Evolutionary conservation across 208 protist genomes (phyloP).

Genomic region (Leishmania guyanensis): DNA sequence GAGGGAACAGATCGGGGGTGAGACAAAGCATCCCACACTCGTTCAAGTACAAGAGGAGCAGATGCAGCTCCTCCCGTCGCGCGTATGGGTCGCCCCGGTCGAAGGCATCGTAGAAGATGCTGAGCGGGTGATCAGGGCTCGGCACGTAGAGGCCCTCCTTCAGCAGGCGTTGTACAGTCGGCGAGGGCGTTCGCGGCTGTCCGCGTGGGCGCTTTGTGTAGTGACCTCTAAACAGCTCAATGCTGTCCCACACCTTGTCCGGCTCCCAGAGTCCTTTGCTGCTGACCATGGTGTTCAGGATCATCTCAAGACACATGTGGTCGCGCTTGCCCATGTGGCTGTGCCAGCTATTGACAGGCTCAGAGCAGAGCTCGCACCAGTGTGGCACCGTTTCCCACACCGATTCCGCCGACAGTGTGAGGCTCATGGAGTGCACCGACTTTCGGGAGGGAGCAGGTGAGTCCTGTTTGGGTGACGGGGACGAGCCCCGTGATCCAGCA

Average conservation of each 20-base stretch:
- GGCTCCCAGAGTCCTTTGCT: slow-evolving; percentile 43
- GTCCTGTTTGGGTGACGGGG: background rate
- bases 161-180: slow-evolving; percentile 18
- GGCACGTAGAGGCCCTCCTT: slow-evolving; percentile 20
- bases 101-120: slow-evolving; percentile 38
- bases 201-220: slow-evolving; percentile 28
- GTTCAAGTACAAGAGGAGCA: slow-evolving; percentile 21
- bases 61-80: slow-evolving; percentile 31
- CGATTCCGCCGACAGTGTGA: slow-evolving; percentile 3
- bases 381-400: slow-evolving; percentile 35
- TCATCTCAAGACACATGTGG: slow-evolving; percentile 78
- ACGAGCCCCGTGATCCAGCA: background rate
- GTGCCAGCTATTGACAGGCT: slow-evolving; percentile 76
- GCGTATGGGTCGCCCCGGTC: slow-evolving; percentile 30
- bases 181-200: slow-evolving; percentile 19
- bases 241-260: slow-evolving; percentile 36
- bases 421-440: background rate
- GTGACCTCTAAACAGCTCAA: slow-evolving; percentile 30
- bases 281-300: slow-evolving; percentile 53
- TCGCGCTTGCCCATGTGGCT: slow-evolving; percentile 81
- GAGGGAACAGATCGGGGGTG: slow-evolving; percentile 21
- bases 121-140: slow-evolving; percentile 19
- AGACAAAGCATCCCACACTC: slow-evolving; percentile 45
- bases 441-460: background rate
- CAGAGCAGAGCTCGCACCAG: slow-evolving; percentile 72